Percentiles rank a stretch among this genome's conserved stretches.
phyloP scores from a whole-genome alignment of 805 yeast genomes.

The Saturnispora halmiae region DNA sequence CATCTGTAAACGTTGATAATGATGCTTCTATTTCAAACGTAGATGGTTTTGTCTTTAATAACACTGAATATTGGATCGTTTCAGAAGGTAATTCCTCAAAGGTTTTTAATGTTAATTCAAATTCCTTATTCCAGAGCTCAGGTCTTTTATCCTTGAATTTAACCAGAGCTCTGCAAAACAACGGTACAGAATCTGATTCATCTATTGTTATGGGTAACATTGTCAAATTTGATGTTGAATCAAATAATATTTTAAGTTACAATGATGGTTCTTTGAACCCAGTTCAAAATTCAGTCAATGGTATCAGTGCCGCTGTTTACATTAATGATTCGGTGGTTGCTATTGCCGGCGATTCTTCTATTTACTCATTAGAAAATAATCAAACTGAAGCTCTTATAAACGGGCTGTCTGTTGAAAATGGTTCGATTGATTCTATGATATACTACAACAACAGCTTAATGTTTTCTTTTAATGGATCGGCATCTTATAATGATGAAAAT shows the following conservation, averaged over 20 bases:
- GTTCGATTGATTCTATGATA: constrained; percentile 25
- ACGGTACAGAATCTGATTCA: constrained; percentile 1
- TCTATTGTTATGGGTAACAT: constrained; percentile 18
- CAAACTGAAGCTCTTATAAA: constrained; percentile 1
- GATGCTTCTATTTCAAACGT: background rate
- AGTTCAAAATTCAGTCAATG: constrained; percentile 10
- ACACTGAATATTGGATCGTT: constrained; percentile 35
- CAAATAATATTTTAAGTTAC: constrained; percentile 11
- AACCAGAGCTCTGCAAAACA: constrained; percentile 18
- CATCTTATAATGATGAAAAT: constrained; percentile 17
- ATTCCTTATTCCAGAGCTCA: constrained; percentile 29
- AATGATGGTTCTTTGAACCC: background rate
- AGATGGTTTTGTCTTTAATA: constrained; percentile 27
- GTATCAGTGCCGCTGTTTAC: constrained; percentile 27
- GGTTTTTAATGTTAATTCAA: constrained; percentile 36
- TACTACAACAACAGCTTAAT: constrained; percentile 33
- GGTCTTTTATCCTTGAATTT: constrained; percentile 26
- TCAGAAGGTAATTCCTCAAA: constrained; percentile 19
- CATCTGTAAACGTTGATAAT: background rate
- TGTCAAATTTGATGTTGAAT: constrained; percentile 15
- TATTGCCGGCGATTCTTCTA: constrained; percentile 48
- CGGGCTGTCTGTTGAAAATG: constrained; percentile 17
- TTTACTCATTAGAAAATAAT: constrained; percentile 10
- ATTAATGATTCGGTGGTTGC: constrained; percentile 43
- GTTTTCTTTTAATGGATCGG: constrained; percentile 38